These are phyloP conservation scores for Mortierella polycephala DNA, from an alignment of 371 early-diverging fungal genomes.

Conservation along the genomic window DNA sequence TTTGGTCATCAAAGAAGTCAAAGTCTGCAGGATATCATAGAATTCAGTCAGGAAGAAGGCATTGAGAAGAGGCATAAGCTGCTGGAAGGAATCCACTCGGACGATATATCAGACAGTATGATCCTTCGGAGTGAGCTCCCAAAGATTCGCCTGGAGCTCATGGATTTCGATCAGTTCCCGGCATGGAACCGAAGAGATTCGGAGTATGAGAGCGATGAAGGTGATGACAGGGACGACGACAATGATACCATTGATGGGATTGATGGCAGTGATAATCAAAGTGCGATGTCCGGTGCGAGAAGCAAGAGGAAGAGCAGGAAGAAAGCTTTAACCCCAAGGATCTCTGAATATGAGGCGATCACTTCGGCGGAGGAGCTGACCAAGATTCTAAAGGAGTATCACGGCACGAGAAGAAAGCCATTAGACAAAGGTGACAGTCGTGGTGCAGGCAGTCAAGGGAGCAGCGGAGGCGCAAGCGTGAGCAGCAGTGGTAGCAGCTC, in stretches of 20 bases:
- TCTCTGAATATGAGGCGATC: not conserved
- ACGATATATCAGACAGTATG: conserved; percentile 38
- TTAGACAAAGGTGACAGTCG: not conserved
- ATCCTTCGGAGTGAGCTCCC: conserved; percentile 38
- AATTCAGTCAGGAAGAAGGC: conserved; percentile 18
- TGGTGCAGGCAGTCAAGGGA: not conserved
- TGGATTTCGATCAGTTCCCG: conserved; percentile 37
- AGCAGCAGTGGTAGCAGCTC: conserved; percentile 15
- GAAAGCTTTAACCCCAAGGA: too few relatives aligned
- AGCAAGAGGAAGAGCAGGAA: not conserved
- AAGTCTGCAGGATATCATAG: conserved; percentile 28
- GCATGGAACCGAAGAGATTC: conserved; percentile 21
- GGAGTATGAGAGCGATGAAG: conserved; percentile 25
- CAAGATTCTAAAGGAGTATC: conserved; percentile 12
- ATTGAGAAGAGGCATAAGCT: conserved; percentile 14
- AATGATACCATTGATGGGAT: not conserved
- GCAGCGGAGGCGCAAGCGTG: not conserved
- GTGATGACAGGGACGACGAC: not conserved
- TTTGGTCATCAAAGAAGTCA: conserved; percentile 41
- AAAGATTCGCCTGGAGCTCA: conserved; percentile 32
- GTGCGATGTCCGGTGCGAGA: not conserved
- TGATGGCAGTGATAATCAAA: too few relatives aligned
- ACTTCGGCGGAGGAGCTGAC: conserved; percentile 9
- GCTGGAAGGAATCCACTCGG: conserved; percentile 9
- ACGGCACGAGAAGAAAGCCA: conserved; percentile 4